Conservation (phyloP, 2,329 filamentous ascomycete genomes). For the Penicillium sp. region DNA sequence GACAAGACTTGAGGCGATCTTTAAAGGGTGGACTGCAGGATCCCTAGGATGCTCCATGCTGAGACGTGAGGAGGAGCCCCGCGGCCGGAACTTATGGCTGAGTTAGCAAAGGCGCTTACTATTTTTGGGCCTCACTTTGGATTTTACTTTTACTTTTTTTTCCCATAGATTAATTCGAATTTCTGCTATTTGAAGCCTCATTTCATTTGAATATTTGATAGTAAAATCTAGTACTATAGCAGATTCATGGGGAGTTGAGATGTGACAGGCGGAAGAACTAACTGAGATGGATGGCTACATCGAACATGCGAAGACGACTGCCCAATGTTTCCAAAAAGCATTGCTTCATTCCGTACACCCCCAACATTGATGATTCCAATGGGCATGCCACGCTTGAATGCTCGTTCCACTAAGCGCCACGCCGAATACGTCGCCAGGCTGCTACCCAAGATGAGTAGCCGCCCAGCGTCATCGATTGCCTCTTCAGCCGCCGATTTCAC, state of each 20-base stretch:
- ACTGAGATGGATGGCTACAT: slow-evolving; percentile 45
- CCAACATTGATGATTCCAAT: slow-evolving; percentile 82
- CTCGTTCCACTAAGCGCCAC: slow-evolving; percentile 83
- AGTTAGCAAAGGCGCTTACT: slow-evolving; percentile 8
- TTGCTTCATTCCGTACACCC: slow-evolving; percentile 48
- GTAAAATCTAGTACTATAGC: not conserved
- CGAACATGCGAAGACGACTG: slow-evolving; percentile 35
- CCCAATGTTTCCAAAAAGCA: slow-evolving; percentile 39
- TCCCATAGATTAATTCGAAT: not conserved
- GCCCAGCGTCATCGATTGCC: slow-evolving; percentile 74
- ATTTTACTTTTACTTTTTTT: slow-evolving; percentile 4
- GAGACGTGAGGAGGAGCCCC: slow-evolving; percentile 26
- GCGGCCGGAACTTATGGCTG: slow-evolving; percentile 23
- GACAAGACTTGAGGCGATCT: slow-evolving; percentile 36
- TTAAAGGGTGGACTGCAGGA: slow-evolving; percentile 28
- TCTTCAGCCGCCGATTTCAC: slow-evolving; percentile 77
- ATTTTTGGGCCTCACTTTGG: not conserved
- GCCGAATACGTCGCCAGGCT: slow-evolving; percentile 94
- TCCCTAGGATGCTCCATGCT: slow-evolving; percentile 27
- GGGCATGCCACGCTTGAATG: slow-evolving; percentile 78
- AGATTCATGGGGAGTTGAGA: slow-evolving; percentile 27
- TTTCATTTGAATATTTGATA: too few species aligned
- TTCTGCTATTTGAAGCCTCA: not conserved
- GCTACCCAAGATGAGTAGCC: slow-evolving; percentile 79
- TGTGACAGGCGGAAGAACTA: slow-evolving; percentile 44